Percentiles rank a stretch among this genome's conserved stretches.
Evolutionary conservation across 768 basidiomycete species (phyloP).

Genomic region (Tephrocybe rancida): DNA sequence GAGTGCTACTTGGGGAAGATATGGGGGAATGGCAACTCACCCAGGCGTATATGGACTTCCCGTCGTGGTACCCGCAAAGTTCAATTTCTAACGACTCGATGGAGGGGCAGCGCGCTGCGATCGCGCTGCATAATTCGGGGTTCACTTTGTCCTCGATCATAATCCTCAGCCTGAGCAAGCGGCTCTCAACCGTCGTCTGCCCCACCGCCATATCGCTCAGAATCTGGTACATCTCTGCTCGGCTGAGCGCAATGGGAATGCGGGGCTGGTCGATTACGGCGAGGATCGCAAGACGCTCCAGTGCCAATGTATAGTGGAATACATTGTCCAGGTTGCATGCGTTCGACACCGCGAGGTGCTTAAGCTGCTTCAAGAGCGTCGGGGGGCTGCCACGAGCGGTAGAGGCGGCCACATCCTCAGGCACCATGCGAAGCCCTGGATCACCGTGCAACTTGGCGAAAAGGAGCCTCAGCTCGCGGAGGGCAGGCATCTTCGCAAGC

Average conservation of each 20-base stretch:
- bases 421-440: constrained; percentile 26
- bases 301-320: constrained; percentile 28
- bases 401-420: constrained; percentile 9
- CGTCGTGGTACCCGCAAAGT: constrained; percentile 42
- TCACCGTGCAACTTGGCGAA: constrained; percentile 33
- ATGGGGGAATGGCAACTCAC: constrained; percentile 24
- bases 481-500: constrained; percentile 35
- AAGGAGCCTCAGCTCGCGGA: constrained; percentile 33
- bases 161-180: constrained; percentile 34
- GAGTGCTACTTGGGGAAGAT: background rate
- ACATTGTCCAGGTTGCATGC: constrained; percentile 33
- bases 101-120: constrained; percentile 34
- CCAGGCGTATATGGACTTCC: constrained; percentile 40
- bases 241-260: constrained; percentile 36
- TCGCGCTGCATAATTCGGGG: constrained; percentile 30
- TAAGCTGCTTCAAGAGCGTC: constrained; percentile 30
- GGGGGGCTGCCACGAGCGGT: constrained; percentile 23
- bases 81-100: constrained; percentile 44
- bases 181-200: constrained; percentile 5
- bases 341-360: constrained; percentile 38
- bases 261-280: constrained; percentile 39
- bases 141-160: constrained; percentile 43
- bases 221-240: constrained; percentile 32
- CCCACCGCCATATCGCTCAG: constrained; percentile 31
- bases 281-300: constrained; percentile 36